Conservation (phyloP, 164 flowering plant species). For the Amborella trichopoda region DNA sequence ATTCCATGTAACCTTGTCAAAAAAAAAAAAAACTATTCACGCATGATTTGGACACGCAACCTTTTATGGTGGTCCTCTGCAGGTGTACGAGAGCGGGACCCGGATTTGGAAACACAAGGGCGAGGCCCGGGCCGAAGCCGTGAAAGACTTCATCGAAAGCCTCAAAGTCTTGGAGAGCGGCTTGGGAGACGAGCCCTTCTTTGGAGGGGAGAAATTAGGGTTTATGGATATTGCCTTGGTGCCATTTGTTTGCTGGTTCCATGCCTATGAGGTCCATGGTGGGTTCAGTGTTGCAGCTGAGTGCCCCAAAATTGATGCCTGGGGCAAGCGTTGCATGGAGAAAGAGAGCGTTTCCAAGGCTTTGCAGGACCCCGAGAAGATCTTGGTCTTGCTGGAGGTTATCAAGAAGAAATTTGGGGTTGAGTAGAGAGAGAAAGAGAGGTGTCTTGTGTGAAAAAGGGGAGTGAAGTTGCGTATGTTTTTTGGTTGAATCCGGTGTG, state of each 20-base stretch:
- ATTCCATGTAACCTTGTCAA: too few species aligned
- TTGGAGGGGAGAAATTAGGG: conserved; percentile 11
- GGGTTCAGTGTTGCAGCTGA: conserved; percentile 10
- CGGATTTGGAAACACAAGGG: conserved; percentile 8
- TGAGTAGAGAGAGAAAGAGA: too few species aligned
- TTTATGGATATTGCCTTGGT: conserved; percentile 7
- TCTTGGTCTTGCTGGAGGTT: conserved; percentile 2
- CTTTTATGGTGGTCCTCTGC: background rate
- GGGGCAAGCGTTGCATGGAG: conserved; percentile 12
- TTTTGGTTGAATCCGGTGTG: too few species aligned
- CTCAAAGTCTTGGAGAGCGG: conserved; percentile 11
- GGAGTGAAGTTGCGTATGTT: too few species aligned
- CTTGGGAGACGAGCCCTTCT: conserved; percentile 10
- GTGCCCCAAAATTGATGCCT: conserved; percentile 6
- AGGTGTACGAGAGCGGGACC: conserved; percentile 1
- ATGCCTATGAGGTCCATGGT: conserved; percentile 4
- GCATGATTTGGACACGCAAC: too few species aligned
- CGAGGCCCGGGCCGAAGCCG: conserved; percentile 6
- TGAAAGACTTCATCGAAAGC: conserved; percentile 7
- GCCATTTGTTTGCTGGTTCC: conserved; percentile 5
- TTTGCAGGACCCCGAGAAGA: conserved; percentile 4
- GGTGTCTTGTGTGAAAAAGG: too few species aligned
- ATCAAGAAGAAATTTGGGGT: conserved; percentile 6
- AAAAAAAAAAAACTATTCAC: too few species aligned
- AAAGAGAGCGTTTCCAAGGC: conserved; percentile 11